Conservation (phyloP, 2,329 filamentous ascomycete species). For the Nemania bipapillata region DNA sequence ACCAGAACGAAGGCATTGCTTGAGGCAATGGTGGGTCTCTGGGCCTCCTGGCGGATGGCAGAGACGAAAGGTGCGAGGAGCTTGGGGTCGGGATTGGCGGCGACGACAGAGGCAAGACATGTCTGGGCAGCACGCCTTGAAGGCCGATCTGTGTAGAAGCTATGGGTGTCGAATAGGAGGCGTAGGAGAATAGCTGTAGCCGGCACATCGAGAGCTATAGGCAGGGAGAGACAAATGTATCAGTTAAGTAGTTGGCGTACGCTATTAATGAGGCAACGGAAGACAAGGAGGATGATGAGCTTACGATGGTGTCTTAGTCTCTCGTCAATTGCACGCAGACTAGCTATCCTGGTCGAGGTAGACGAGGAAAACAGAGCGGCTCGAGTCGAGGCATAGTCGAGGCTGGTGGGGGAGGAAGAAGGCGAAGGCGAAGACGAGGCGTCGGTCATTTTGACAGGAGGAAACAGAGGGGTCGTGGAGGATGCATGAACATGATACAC, state of each 20-base stretch:
- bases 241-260: constrained; percentile 18
- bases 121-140: constrained; percentile 85
- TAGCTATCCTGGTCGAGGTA: constrained; percentile 65
- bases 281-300: constrained; percentile 34
- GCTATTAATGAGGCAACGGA: not conserved
- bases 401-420: constrained; percentile 51
- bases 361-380: constrained; percentile 70
- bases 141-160: constrained; percentile 84
- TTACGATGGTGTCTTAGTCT: constrained; percentile 66
- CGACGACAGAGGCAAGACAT: constrained; percentile 77
- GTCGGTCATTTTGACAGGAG: constrained; percentile 41
- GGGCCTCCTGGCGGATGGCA: constrained; percentile 75
- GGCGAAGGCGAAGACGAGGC: constrained; percentile 52
- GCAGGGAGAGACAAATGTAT: constrained; percentile 12
- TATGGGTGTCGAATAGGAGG: constrained; percentile 86
- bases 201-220: constrained; percentile 60
- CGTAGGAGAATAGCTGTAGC: constrained; percentile 69
- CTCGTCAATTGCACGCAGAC: constrained; percentile 67
- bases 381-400: constrained; percentile 64
- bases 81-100: constrained; percentile 65
- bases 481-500: constrained; percentile 5
- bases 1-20: constrained; percentile 87
- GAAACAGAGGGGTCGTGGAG: constrained; percentile 2
- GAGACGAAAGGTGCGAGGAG: constrained; percentile 72
- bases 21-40: constrained; percentile 80